These are phyloP conservation scores for Clonostachys sp. DNA, from an alignment of 2,329 filamentous ascomycete genomes.

Conservation along the genomic window DNA sequence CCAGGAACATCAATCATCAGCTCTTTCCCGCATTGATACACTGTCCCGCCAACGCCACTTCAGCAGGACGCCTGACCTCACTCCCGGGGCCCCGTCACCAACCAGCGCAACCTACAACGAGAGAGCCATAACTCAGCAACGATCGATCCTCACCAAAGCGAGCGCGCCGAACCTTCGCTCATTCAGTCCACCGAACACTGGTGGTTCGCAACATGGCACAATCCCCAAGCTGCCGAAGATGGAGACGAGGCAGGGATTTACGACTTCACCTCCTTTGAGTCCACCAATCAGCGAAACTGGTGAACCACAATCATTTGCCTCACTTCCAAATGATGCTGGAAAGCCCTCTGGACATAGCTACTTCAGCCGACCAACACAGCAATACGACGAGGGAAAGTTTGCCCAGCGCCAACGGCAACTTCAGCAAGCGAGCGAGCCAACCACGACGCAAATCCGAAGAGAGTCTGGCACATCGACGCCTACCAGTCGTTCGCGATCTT, in stretches of 20 bases:
- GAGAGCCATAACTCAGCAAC: conserved; percentile 30
- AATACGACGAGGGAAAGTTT: conserved; percentile 83
- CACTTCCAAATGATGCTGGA: conserved; percentile 72
- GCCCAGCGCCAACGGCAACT: conserved; percentile 77
- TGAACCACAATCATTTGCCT: conserved; percentile 58
- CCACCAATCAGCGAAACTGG: conserved; percentile 66
- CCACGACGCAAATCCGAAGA: conserved; percentile 37
- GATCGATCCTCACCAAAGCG: conserved; percentile 42
- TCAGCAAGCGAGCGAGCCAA: conserved; percentile 67
- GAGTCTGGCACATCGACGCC: conserved; percentile 37
- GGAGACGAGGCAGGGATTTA: conserved; percentile 22
- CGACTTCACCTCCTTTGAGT: conserved; percentile 32
- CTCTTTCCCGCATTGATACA: conserved; percentile 75
- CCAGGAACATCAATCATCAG: conserved; percentile 74
- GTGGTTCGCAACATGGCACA: conserved; percentile 31
- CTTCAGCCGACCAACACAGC: conserved; percentile 65
- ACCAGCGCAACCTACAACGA: conserved; percentile 39
- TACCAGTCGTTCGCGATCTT: conserved; percentile 38
- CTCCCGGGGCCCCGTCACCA: conserved; percentile 40
- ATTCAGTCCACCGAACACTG: conserved; percentile 38
- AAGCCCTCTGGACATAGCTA: conserved; percentile 70
- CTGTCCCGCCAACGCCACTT: conserved; percentile 59
- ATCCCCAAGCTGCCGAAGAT: conserved; percentile 26
- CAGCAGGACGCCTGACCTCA: conserved; percentile 44
- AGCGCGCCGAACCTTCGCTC: conserved; percentile 68